Base-by-base conservation (phyloP, 1,284 basidiomycete genomes). In the Ustilago xerochloae region DNA sequence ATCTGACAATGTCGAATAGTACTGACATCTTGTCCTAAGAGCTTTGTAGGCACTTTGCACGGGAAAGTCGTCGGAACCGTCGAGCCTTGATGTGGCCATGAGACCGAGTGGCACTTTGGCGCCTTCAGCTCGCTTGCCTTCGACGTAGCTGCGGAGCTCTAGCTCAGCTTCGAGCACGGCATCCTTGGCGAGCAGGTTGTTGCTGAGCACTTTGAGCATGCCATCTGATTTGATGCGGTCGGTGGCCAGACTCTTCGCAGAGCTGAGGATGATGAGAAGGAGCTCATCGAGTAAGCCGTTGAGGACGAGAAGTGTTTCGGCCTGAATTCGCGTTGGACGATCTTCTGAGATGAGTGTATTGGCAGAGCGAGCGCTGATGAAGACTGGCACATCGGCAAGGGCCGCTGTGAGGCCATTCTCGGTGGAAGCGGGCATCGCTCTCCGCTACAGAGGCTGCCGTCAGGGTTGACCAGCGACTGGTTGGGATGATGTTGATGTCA, bases 191-290 rank as follows among this genome's bases (percentile, higher is more conserved):
- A 81, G 63, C 29, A 74, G 53, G 36, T 71, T 74, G 75, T 78
- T 79, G 63, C 56, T 67, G 38, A 81, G 54, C n/a, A 79, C 70
- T 36, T 55, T 69, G 33, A 81, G 74, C 39, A 81, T 62, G 26
- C 80, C 80, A 20, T 81, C 77, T 3, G 77, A 64, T 64, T 81
- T 81, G 68, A 81, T 81, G 38, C 80, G 74, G 35, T 81, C 75
- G n/a, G 80, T 79, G 16, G 78, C 72, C 6, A 81, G 48, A 45
- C 69, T 75, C 36, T 58, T 67, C 28, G 80, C 75, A n/a, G 80
- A 80, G 45, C 57, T 60, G 36, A 81, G 60, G 26, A 81, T 70
- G 39, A 65, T 30, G 39, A 79, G 69, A 2, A 81, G 75, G 15
- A 81, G 55, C 41, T 81, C 80, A 46, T 81, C 80, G 53, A 81